These are phyloP conservation scores for Xylariales sp. DNA, from an alignment of 2,329 filamentous ascomycete genomes.

Conservation along the genomic window DNA sequence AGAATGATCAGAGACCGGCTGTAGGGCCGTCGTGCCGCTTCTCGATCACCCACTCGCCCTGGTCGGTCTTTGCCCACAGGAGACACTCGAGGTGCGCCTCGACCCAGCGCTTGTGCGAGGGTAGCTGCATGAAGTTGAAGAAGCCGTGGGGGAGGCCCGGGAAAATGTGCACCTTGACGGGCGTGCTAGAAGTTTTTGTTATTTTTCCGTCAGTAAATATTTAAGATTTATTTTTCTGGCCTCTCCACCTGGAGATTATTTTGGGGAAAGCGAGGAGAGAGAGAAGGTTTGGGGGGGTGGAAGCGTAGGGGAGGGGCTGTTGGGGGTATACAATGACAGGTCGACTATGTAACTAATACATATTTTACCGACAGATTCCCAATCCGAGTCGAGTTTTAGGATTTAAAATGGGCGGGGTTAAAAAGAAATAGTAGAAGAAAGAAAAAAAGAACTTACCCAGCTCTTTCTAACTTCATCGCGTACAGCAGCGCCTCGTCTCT, in stretches of 20 bases:
- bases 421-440: no score
- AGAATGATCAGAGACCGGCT: not conserved
- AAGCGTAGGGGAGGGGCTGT: no score
- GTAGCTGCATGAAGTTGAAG: slow-evolving; percentile 14
- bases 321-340: no score
- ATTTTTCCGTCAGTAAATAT: no score
- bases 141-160: slow-evolving; percentile 24
- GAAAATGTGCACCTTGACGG: slow-evolving; percentile 24
- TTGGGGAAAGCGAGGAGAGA: no score
- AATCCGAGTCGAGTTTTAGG: no score
- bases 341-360: no score
- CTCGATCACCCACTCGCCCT: slow-evolving; percentile 12
- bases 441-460: slow-evolving; percentile 15
- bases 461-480: slow-evolving; percentile 17
- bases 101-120: slow-evolving; percentile 15
- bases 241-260: no score
- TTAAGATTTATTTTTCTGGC: no score
- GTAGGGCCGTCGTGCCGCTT: not conserved
- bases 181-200: slow-evolving; percentile 10
- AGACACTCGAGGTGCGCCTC: slow-evolving; percentile 12
- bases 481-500: slow-evolving; percentile 22
- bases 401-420: no score
- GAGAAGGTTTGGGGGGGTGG: no score
- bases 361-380: no score
- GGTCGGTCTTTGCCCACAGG: slow-evolving; percentile 11